Evolutionary conservation across 768 basidiomycete species (phyloP), one percentile per base, ranked within the genome.

Genomic region (Mycena crocata): DNA sequence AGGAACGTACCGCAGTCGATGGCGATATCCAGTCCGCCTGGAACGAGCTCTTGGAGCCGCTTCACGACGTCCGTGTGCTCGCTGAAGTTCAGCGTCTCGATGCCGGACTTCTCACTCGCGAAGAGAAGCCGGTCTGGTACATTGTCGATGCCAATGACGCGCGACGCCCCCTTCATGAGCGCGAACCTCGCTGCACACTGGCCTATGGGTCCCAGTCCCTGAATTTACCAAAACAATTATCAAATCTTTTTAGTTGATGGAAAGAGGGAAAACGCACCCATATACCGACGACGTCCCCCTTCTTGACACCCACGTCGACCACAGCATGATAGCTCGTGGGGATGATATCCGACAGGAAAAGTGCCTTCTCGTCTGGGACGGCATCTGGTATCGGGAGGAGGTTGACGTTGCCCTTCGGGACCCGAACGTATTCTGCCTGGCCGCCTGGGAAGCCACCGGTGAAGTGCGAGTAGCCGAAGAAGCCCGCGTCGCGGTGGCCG

Each of bases 241-340:
- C 35, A 19, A 35, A 3, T 17, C 17, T 6, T 15, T 45, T 28
- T 9, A 58, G 4, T 7, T 6, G 23, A 45, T 12, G 19, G 21
- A 6, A 6, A n/a, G 40, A 31, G n/a, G 51, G 34, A 30, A 42
- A 35, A 79, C 83, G 58, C 70, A 89, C 89, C 91, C 91, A 92
- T 19, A 93, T 83, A 24, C 86, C 90, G 58, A 93, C 90, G 17
- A 86, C 80, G 68, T 93, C 90, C 5, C 91, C 92, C 68, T 89
- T 76, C 48, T 88, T 82, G n/a, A 94, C 89, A 5, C 89, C 89
- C 0, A 90, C 90, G 74, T 93, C 91, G 23, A 88, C 85, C 26
- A 94, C 89, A 24, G 84, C 80, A 76, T 95, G 91, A 75, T 93
- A 94, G 17, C 87, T 87, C 0, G 92, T 93, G 1, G 89, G 87